Percentiles rank a stretch among this genome's conserved stretches.
phyloP scores from a whole-genome alignment of 345 rosid genomes.

The Eucalyptus tenuipes region DNA sequence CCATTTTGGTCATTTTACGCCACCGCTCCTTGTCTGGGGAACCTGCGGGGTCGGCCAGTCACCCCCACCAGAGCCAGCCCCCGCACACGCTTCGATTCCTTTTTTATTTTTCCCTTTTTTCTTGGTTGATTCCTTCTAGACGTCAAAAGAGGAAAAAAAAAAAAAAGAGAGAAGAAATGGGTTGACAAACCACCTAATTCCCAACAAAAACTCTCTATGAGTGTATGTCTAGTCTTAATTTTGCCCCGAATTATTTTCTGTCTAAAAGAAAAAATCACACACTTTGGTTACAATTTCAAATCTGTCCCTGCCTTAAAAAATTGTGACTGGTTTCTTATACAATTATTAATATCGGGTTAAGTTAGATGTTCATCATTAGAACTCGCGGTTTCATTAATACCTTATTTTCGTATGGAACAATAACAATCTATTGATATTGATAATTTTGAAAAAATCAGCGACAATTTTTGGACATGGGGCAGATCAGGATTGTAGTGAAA shows the following conservation, averaged over 20 bases:
- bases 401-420: background rate
- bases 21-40: background rate
- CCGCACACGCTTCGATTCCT: background rate
- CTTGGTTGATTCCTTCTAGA: background rate
- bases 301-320: background rate
- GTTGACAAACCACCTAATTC: background rate
- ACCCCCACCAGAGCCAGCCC: background rate
- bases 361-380: background rate
- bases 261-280: background rate
- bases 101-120: background rate
- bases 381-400: accelerated
- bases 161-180: background rate
- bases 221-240: background rate
- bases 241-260: background rate
- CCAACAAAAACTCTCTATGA: background rate
- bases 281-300: background rate
- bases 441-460: background rate
- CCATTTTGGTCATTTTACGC: background rate
- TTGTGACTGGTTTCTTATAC: background rate
- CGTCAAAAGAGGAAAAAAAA: background rate
- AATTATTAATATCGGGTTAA: background rate
- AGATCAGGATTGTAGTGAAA: background rate
- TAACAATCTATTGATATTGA: background rate
- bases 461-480: background rate
- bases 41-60: background rate